Evolutionary conservation across 163 green algal genomes (phyloP).

Genomic region (Scenedesmus sp.): DNA sequence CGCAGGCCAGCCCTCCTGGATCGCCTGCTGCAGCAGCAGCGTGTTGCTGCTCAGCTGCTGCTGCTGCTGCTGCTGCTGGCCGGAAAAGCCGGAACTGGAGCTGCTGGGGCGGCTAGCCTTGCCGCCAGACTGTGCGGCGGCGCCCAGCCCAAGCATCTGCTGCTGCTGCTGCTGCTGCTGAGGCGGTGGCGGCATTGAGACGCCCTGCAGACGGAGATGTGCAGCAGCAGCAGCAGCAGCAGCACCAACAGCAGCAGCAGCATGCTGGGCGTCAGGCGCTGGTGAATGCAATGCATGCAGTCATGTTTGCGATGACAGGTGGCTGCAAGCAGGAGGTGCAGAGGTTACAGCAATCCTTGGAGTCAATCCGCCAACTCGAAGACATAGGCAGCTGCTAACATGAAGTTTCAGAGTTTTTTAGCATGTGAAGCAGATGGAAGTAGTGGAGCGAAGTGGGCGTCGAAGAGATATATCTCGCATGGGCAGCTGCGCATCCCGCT

Average conservation of each 20-base stretch:
- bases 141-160: not conserved
- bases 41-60: constrained; percentile 24
- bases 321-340: too few relatives aligned
- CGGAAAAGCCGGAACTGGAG: not conserved
- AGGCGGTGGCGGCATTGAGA: not conserved
- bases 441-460: too few relatives aligned
- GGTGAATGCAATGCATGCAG: not conserved
- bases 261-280: not conserved
- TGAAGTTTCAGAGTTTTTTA: too few relatives aligned
- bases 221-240: not conserved
- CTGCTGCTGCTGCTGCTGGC: constrained; percentile 17
- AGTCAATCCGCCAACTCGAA: too few relatives aligned
- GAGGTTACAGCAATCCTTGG: too few relatives aligned
- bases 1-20: constrained; percentile 40
- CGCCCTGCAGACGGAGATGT: not conserved
- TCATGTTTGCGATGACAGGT: not conserved
- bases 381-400: too few relatives aligned
- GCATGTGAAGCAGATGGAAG: too few relatives aligned
- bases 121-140: not conserved
- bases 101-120: not conserved
- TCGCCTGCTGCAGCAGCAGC: constrained; percentile 43
- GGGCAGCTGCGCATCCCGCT: too few relatives aligned
- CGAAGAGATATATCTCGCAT: too few relatives aligned
- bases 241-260: not conserved
- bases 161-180: constrained; percentile 14